phyloP scores from a whole-genome alignment of 805 yeast species.

The Suhomyces pyralidae region DNA sequence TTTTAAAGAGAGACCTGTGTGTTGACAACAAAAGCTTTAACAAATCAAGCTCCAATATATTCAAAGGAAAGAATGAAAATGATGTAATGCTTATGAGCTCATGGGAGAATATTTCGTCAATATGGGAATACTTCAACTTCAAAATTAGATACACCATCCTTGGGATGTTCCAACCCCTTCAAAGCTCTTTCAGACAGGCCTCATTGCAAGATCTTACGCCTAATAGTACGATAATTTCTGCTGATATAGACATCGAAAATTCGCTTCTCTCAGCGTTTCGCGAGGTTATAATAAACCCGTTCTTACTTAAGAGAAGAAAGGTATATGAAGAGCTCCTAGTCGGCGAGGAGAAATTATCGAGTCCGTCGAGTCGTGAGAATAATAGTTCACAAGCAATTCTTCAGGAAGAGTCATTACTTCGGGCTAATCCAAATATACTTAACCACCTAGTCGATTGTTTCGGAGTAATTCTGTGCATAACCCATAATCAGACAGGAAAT shows the following conservation, averaged over 20 bases:
- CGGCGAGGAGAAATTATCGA: neutral
- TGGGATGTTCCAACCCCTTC: constrained; percentile 26
- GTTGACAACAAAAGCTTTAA: neutral
- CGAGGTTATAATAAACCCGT: constrained; percentile 25
- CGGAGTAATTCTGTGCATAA: constrained; percentile 17
- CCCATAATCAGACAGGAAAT: constrained; percentile 13
- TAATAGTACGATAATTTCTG: neutral
- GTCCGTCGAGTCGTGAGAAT: neutral
- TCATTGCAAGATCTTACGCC: constrained; percentile 6
- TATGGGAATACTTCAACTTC: constrained; percentile 29
- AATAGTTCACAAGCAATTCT: neutral
- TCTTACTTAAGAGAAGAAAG: constrained; percentile 16
- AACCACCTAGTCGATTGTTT: constrained; percentile 17
- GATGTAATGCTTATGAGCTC: constrained; percentile 5
- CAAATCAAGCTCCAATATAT: neutral
- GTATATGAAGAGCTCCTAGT: neutral
- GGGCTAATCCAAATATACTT: constrained; percentile 5
- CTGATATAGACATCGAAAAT: constrained; percentile 25
- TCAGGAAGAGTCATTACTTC: constrained; percentile 10
- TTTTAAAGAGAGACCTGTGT: constrained; percentile 20
- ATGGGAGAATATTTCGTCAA: constrained; percentile 20
- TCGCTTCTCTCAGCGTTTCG: constrained; percentile 26
- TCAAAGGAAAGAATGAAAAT: neutral
- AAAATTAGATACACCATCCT: constrained; percentile 23
- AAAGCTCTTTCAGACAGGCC: constrained; percentile 15